These are phyloP conservation scores for Vitis vinifera DNA, from an alignment of 164 flowering plant genomes.

Conservation along the genomic window ASM3070453v1 NC_081823.1:19146501-19147000, in stretches of 20 bases:
- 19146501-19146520: conserved; percentile 31
- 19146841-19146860: not conserved
- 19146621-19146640: not conserved
- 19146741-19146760: not conserved
- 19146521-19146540: conserved; percentile 26
- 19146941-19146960: no score
- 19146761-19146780: not conserved
- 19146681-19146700: no score
- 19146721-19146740: no score
- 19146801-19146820: not conserved
- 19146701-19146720: no score
- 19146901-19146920: no score
- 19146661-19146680: no score
- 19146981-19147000: no score
- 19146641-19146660: not conserved
- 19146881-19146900: no score
- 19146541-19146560: conserved; percentile 44
- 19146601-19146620: not conserved
- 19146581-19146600: not conserved
- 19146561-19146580: not conserved
- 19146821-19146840: not conserved
- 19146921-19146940: no score
- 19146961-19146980: no score
- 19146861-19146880: not conserved
- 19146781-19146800: not conserved